These are phyloP conservation scores for Aeschynomene evenia DNA, from an alignment of 306 rosid species.

Conservation along the genomic window DNA sequence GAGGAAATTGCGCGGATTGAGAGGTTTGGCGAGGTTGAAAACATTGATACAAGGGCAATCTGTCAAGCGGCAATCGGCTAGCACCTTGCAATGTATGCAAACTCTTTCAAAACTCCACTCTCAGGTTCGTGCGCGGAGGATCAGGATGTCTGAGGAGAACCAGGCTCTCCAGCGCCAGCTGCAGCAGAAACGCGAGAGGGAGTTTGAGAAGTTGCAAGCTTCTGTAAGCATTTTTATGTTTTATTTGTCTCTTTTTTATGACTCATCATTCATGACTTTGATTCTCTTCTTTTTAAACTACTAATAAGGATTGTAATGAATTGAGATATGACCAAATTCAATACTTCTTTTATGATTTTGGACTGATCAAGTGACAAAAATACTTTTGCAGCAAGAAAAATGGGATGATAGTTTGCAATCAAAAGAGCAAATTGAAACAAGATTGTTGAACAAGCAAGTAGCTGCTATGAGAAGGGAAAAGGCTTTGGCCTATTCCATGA, in stretches of 20 bases:
- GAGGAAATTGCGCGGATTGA: slow-evolving; percentile 67
- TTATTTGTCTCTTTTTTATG: slow-evolving; percentile 8
- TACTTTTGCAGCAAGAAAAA: slow-evolving; percentile 43
- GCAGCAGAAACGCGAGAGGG: slow-evolving; percentile 63
- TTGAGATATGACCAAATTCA: background rate
- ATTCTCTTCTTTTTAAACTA: background rate
- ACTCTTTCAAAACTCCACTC: slow-evolving; percentile 78
- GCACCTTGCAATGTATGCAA: slow-evolving; percentile 87
- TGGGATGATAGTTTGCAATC: slow-evolving; percentile 73
- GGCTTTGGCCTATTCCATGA: slow-evolving; percentile 80
- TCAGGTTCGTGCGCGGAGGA: slow-evolving; percentile 70
- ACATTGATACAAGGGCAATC: slow-evolving; percentile 70
- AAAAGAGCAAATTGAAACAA: slow-evolving; percentile 73
- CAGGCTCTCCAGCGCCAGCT: slow-evolving; percentile 71
- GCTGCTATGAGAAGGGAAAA: slow-evolving; percentile 89
- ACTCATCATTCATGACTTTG: background rate
- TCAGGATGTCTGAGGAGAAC: slow-evolving; percentile 83
- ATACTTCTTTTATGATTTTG: background rate
- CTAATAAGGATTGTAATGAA: background rate
- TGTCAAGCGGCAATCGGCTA: slow-evolving; percentile 77
- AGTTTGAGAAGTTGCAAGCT: slow-evolving; percentile 57
- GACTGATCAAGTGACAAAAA: slow-evolving; percentile 9
- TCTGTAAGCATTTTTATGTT: slow-evolving; percentile 46
- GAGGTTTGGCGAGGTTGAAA: slow-evolving; percentile 83
- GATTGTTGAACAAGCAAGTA: slow-evolving; percentile 48